phyloP scores from a whole-genome alignment of 2,329 filamentous ascomycete species.

The Thielaviopsis cerberus region DNA sequence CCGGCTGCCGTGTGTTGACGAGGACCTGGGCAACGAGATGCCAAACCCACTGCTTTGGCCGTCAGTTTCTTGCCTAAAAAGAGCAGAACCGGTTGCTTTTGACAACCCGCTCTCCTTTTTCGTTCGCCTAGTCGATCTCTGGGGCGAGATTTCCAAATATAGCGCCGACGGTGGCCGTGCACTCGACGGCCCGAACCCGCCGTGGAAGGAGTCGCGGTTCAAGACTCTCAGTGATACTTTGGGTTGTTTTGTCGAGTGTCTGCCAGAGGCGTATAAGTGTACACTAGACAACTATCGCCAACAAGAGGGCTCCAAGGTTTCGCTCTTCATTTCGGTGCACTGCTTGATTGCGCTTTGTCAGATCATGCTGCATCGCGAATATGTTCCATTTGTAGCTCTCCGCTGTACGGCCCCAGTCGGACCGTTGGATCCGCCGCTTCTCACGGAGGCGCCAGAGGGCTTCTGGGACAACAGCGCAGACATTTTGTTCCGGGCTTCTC shows the following conservation, averaged over 20 bases:
- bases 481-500: slow-evolving; percentile 42
- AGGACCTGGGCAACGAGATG: slow-evolving; percentile 24
- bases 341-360: slow-evolving; percentile 41
- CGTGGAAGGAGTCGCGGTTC: slow-evolving; percentile 43
- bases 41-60: slow-evolving; percentile 8
- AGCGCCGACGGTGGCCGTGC: slow-evolving; percentile 33
- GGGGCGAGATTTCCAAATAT: slow-evolving; percentile 39
- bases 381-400: slow-evolving; percentile 16
- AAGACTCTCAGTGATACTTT: slow-evolving; percentile 27
- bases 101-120: slow-evolving; percentile 34
- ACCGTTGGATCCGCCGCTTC: slow-evolving; percentile 30
- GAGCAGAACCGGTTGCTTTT: slow-evolving; percentile 18
- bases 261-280: not conserved
- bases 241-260: not conserved
- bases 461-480: slow-evolving; percentile 48
- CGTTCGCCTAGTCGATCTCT: slow-evolving; percentile 39
- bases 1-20: not conserved
- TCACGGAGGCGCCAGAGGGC: slow-evolving; percentile 15
- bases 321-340: not conserved
- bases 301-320: not conserved
- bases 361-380: slow-evolving; percentile 29
- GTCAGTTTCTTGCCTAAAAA: not conserved
- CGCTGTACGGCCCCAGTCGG: slow-evolving; percentile 29
- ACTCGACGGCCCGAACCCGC: slow-evolving; percentile 29
- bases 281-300: not conserved